Percentiles rank a stretch among this genome's conserved stretches.
Conservation (phyloP, 2,329 filamentous ascomycete species). For the Fusarium sp. region DNA sequence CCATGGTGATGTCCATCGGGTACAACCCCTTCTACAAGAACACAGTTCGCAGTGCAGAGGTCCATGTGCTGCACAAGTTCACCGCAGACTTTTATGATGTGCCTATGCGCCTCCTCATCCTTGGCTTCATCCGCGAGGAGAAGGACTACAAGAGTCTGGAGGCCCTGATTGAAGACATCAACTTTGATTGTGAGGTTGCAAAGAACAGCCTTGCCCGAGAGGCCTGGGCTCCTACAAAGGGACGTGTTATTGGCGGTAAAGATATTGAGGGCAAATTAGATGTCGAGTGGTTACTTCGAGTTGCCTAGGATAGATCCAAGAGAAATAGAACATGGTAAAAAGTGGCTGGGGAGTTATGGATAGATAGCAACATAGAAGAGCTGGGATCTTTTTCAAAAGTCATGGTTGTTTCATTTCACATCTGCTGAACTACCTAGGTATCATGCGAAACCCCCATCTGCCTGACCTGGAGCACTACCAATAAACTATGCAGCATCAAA, state of each 20-base stretch:
- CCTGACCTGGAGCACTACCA: slow-evolving; percentile 1
- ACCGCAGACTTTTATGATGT: slow-evolving; percentile 84
- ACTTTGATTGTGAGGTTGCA: slow-evolving; percentile 86
- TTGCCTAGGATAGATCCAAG: slow-evolving; percentile 18
- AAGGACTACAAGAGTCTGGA: slow-evolving; percentile 87
- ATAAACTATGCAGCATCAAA: slow-evolving; percentile 22
- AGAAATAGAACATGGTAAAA: slow-evolving; percentile 9
- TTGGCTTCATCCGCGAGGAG: slow-evolving; percentile 91
- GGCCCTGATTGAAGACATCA: slow-evolving; percentile 87
- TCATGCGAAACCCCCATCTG: slow-evolving; percentile 31
- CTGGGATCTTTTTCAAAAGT: slow-evolving; percentile 4
- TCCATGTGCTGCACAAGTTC: slow-evolving; percentile 86
- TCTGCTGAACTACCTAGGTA: slow-evolving; percentile 35
- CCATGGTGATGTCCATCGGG: slow-evolving; percentile 93
- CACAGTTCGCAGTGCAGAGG: slow-evolving; percentile 84
- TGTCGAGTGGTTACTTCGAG: slow-evolving; percentile 51
- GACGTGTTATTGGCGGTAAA: slow-evolving; percentile 43
- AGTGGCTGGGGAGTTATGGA: slow-evolving; percentile 35
- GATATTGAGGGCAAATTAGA: slow-evolving; percentile 47
- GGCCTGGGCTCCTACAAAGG: slow-evolving; percentile 62
- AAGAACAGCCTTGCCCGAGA: slow-evolving; percentile 73
- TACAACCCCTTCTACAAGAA: slow-evolving; percentile 99
- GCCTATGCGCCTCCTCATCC: slow-evolving; percentile 79
- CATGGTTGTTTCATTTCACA: slow-evolving; percentile 30
- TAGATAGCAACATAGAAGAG: slow-evolving; percentile 35